Conservation (phyloP, 2,329 filamentous ascomycete species). For the Aspergillus fijiensis region DNA sequence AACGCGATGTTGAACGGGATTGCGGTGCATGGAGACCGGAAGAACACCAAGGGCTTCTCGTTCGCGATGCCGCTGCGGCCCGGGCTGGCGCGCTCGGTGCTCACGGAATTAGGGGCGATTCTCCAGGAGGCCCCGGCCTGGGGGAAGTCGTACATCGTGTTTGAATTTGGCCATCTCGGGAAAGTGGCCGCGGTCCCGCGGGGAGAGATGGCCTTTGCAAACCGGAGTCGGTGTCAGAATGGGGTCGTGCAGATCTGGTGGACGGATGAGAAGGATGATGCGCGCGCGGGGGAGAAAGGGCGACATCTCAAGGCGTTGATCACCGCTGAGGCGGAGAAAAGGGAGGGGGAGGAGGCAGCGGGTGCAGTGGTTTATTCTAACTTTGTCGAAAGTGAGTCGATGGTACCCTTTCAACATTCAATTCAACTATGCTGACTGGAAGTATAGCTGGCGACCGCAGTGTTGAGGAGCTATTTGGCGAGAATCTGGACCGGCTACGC, state of each 20-base stretch:
- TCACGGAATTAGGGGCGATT: conserved; percentile 32
- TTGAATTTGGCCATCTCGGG: conserved; percentile 46
- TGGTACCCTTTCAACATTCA: no score
- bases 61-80: conserved; percentile 45
- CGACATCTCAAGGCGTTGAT: conserved; percentile 34
- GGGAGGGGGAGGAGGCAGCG: conserved; percentile 14
- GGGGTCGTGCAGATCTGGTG: conserved; percentile 44
- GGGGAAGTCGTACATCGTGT: conserved; percentile 33
- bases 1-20: conserved; percentile 43
- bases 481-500: conserved; percentile 44
- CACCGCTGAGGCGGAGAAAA: conserved; percentile 9
- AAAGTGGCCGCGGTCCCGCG: conserved; percentile 40
- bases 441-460: no score
- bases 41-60: conserved; percentile 47
- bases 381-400: conserved; percentile 31
- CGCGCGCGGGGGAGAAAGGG: conserved; percentile 41
- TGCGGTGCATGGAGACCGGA: conserved; percentile 41
- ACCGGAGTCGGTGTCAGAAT: conserved; percentile 48
- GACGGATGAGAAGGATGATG: conserved; percentile 41
- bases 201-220: conserved; percentile 47
- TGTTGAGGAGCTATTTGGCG: conserved; percentile 29
- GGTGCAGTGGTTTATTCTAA: conserved; percentile 38
- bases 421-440: no score
- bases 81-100: conserved; percentile 32
- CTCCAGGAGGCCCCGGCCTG: conserved; percentile 30